These are phyloP conservation scores for Fusarium denticulatum DNA, from an alignment of 2,329 filamentous ascomycete species.

Conservation along the genomic window DNA sequence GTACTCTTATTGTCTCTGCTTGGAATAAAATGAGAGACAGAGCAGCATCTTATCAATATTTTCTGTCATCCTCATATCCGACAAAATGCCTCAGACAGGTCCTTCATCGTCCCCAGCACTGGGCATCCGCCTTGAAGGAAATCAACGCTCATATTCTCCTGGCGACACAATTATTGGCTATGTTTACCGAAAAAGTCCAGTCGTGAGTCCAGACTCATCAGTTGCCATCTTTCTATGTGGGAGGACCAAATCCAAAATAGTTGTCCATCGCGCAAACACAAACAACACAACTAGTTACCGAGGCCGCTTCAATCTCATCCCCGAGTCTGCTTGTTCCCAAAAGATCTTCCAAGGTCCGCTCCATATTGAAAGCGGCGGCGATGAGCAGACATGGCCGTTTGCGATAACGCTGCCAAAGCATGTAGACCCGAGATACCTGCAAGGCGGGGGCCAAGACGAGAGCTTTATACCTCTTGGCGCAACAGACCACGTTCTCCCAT, in stretches of 20 bases:
- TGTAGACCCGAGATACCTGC: conserved; percentile 5
- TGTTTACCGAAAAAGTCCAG: conserved; percentile 34
- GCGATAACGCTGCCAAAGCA: conserved; percentile 41
- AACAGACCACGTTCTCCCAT: conserved; percentile 3
- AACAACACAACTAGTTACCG: background rate
- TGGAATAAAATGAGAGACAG: background rate
- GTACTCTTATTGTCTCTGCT: background rate
- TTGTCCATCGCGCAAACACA: background rate
- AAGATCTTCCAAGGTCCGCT: conserved; percentile 40
- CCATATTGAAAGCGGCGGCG: conserved; percentile 32
- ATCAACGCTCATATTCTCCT: conserved; percentile 4
- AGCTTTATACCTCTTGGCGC: conserved; percentile 3
- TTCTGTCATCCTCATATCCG: background rate
- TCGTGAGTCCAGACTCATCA: conserved; percentile 38
- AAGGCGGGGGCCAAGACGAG: background rate
- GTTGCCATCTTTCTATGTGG: conserved; percentile 40
- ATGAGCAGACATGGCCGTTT: conserved; percentile 45
- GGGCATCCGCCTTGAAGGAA: conserved; percentile 24
- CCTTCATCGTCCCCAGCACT: background rate
- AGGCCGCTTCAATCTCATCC: conserved; percentile 33
- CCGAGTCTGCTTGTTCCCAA: background rate
- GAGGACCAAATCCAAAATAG: conserved; percentile 43
- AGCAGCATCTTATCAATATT: background rate
- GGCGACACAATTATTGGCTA: conserved; percentile 45
- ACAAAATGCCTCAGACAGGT: conserved; percentile 10